Evolutionary conservation across 805 yeast species (phyloP).

Genomic region (Candida nitratophila): DNA sequence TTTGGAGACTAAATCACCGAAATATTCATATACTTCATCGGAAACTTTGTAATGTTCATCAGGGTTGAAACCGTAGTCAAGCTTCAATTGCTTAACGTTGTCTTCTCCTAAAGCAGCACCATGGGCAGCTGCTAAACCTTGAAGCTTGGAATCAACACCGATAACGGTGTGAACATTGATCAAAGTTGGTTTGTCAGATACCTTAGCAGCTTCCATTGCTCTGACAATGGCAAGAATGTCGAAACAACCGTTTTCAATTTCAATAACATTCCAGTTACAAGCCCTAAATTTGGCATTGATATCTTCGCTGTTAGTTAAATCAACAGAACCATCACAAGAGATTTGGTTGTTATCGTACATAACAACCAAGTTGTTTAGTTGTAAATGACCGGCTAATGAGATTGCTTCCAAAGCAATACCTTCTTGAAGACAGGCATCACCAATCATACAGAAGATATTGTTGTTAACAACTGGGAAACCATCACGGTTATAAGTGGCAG

Average conservation of each 20-base stretch:
- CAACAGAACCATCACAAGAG: constrained; percentile 31
- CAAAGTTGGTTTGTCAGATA: constrained; percentile 27
- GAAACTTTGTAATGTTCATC: constrained; percentile 18
- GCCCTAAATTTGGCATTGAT: constrained; percentile 27
- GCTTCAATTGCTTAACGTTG: constrained; percentile 13
- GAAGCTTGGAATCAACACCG: constrained; percentile 26
- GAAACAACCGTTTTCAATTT: constrained; percentile 25
- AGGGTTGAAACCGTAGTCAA: constrained; percentile 14
- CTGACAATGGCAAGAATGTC: constrained; percentile 22
- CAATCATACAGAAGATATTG: constrained; percentile 28
- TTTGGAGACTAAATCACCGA: constrained; percentile 14
- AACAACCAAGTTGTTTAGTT: constrained; percentile 27
- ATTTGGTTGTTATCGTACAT: constrained; percentile 32
- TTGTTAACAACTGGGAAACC: constrained; percentile 22
- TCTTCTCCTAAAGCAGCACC: constrained; percentile 28
- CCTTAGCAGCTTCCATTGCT: constrained; percentile 23
- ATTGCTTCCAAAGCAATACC: constrained; percentile 33
- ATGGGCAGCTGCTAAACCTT: constrained; percentile 26
- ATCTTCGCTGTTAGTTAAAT: constrained; percentile 27
- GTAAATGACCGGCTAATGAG: constrained; percentile 32
- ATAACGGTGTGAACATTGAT: constrained; percentile 28
- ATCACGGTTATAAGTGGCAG: constrained; percentile 28
- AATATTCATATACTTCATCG: constrained; percentile 23
- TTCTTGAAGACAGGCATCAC: constrained; percentile 36
- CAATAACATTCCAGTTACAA: constrained; percentile 30